Base-by-base conservation (phyloP, 495 filamentous ascomycete species). In the Staphylotrichum tortipilum region DNA sequence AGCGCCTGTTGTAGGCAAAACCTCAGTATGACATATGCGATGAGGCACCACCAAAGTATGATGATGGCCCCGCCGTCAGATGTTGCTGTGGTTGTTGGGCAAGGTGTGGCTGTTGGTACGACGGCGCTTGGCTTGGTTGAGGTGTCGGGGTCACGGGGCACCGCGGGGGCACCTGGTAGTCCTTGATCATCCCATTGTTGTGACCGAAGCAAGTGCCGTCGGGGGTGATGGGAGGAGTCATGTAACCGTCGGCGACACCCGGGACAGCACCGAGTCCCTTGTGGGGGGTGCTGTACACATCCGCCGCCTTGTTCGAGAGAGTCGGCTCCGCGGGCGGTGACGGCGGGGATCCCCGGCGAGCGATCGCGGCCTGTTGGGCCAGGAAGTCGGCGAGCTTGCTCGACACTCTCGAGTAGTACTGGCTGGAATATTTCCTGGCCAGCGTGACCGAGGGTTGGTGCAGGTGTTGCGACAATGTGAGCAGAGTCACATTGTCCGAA, bases 201-300 rank as follows among this genome's bases (percentile, higher is more conserved):
- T 68, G 68, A 36, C 72, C 64, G 49, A 81, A 86, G 44, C 72
- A 77, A 46, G 80, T 78, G 18, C 82, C 83, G 56, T 94, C 89
- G n/a, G 92, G 92, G 0, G 94, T 97, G 61, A 97, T 95, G 3
- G 92, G 92, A 17, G 92, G 92, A 19, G 92, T 97, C 49, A 92
- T 79, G 63, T 90, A 91, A 19, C 91, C 94, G 60, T 89, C 79
- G 12, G 82, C 79, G 49, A 85, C 74, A 47, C 78, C 76, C 24
- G 78, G 75, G 26, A 75, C 67, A 42, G 78, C 73, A 55, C 79
- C 73, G 39, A 81, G 74, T 12, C 78, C 77, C 74, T 98, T 98
- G 62, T 91, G 85, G 19, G 92, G 94, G 8, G 92, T 97, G 55
- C 78, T 84, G 62, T 77, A 80, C 36, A 77, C 81, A 55, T 70